Evolutionary conservation across 2,329 filamentous ascomycete genomes (phyloP), one percentile per base, ranked within the genome.

Genomic region (Akanthomyces dipterigenus): DNA sequence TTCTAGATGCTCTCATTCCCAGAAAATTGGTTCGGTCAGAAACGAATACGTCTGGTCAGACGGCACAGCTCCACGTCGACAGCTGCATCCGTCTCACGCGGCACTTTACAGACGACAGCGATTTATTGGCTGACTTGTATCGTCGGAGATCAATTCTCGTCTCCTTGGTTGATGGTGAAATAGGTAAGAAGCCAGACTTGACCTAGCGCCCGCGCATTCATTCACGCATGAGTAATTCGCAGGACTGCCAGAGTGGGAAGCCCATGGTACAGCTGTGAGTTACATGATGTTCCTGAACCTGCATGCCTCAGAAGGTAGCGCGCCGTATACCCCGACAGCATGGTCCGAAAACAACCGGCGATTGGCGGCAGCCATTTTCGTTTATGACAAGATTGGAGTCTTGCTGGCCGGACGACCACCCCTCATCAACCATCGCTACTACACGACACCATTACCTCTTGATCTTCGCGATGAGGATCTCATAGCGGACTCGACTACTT

Each of bases 361-460:
- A 5, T 9, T 60, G 14, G 61, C 55, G n/a, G 49, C 49, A 6
- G 22, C 31, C 12, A 43, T 53, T 20, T 61, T 55, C 16, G 45
- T 56, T 4, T 36, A 77, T 9, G 83, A 86, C 65, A 84, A 84
- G 48, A 76, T 76, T 9, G 71, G 75, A 0, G 77, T 80, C 0
- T 75, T 80, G 0, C 84, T 85, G 50, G 77, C 78, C 1, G 84
- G 84, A 0, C 72, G 82, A 0, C 84, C 84, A 0, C 84, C 83
- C 0, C 68, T 79, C 2, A 67, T 84, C 5, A 76, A 77, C 12
- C 76, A 81, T 34, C 77, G 81, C 1, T 86, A 85, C 65, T 81
- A 78, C 51, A 77, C 77, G 7, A 77, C 82, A 1, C 80, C 82
- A 18, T 67, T 79, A 2, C 83, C 84, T 0, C 71, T 86, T 0